Evolutionary conservation across 345 rosid species (phyloP).

Genomic region (Lepidium didymum): DNA sequence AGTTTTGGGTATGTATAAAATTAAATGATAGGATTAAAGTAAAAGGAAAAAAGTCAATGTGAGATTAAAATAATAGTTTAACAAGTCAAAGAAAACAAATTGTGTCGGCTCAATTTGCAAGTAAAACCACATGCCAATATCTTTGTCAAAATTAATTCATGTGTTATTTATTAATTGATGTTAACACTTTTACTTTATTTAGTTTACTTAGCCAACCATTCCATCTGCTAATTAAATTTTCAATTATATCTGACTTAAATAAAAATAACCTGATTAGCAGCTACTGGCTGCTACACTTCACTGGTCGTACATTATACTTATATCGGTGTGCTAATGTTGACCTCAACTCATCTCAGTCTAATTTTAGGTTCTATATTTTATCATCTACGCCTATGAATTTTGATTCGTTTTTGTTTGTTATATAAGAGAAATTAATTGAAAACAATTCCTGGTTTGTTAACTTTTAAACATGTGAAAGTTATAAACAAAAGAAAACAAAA

Average conservation of each 20-base stretch:
- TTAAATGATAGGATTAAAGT: too few relatives aligned
- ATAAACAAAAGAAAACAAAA: background rate
- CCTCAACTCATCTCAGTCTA: background rate
- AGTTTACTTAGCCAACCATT: conserved; percentile 8
- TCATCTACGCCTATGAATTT: background rate
- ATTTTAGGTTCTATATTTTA: background rate
- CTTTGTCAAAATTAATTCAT: conserved; percentile 3
- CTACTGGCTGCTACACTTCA: background rate
- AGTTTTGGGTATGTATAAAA: too few relatives aligned
- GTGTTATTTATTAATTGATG: conserved; percentile 13
- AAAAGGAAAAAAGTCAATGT: background rate
- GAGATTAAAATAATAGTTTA: background rate
- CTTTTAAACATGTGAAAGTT: background rate
- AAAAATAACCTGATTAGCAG: background rate
- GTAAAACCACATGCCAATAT: conserved; percentile 4
- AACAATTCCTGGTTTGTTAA: background rate
- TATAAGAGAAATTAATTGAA: background rate
- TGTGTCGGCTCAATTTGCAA: conserved; percentile 26
- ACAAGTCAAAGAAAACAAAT: conserved; percentile 6
- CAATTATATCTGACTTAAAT: background rate
- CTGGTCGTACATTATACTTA: background rate
- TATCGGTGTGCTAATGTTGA: background rate
- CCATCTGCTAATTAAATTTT: background rate
- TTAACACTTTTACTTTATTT: conserved; percentile 1
- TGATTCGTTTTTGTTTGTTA: background rate